These are phyloP conservation scores for Colletotrichum abscissum DNA, from an alignment of 2,329 filamentous ascomycete genomes.

Conservation along the genomic window DNA sequence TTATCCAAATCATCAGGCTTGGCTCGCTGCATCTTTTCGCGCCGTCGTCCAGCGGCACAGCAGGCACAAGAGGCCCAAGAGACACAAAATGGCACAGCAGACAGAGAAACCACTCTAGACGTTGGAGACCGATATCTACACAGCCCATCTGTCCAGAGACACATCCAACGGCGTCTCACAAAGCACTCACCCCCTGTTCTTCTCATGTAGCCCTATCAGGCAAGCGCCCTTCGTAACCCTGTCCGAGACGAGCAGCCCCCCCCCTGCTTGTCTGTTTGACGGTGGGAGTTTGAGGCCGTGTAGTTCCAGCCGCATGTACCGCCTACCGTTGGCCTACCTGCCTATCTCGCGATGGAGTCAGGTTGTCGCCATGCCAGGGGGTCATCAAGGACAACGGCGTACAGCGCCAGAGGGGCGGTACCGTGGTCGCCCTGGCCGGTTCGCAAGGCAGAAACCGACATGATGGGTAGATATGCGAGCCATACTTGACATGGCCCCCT, in stretches of 20 bases:
- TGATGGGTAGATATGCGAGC: not conserved
- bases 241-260: not conserved
- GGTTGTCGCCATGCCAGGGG: slow-evolving; percentile 18
- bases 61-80: slow-evolving; percentile 31
- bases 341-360: slow-evolving; percentile 25
- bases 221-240: slow-evolving; percentile 30
- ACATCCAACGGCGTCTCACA: slow-evolving; percentile 12
- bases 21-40: slow-evolving; percentile 2
- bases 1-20: not conserved
- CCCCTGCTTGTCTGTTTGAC: slow-evolving; percentile 2
- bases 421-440: not conserved
- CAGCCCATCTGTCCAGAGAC: not conserved
- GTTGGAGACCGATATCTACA: not conserved
- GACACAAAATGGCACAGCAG: slow-evolving; percentile 5
- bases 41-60: slow-evolving; percentile 19
- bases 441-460: slow-evolving; percentile 10
- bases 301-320: slow-evolving; percentile 2
- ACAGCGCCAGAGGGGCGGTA: slow-evolving; percentile 12
- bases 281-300: not conserved
- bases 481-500: not conserved
- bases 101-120: not conserved
- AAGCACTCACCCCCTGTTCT: not conserved
- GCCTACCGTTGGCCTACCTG: not conserved
- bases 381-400: not conserved
- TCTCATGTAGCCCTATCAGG: slow-evolving; percentile 18